These are phyloP conservation scores for Colletotrichum caudatum DNA, from an alignment of 2,329 filamentous ascomycete genomes.

Conservation along the genomic window DNA sequence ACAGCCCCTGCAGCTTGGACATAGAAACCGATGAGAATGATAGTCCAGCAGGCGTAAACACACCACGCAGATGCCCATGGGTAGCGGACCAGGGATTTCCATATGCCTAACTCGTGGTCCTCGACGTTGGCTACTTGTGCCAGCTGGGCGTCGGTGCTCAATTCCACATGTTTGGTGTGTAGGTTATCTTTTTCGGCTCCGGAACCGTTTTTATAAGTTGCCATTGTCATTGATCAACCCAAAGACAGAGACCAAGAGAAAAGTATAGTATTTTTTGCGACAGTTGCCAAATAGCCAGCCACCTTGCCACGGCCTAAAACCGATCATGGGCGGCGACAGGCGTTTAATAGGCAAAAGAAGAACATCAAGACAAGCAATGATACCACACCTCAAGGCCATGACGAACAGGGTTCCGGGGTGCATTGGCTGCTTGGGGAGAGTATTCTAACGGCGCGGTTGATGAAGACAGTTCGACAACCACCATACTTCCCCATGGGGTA, in stretches of 20 bases:
- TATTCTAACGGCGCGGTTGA: conserved; percentile 8
- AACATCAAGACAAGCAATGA: neutral
- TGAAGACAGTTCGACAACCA: neutral
- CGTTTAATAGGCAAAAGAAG: neutral
- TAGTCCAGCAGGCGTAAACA: conserved; percentile 54
- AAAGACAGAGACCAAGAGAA: neutral
- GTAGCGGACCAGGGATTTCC: conserved; percentile 44
- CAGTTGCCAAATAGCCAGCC: neutral
- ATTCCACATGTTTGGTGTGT: conserved; percentile 28
- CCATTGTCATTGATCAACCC: neutral
- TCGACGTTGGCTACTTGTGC: conserved; percentile 42
- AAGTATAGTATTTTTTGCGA: neutral
- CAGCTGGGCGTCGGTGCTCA: conserved; percentile 11
- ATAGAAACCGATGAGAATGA: conserved; percentile 56
- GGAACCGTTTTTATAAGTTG: conserved; percentile 9
- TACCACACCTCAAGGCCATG: neutral
- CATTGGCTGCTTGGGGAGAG: conserved; percentile 6
- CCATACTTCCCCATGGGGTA: conserved; percentile 25
- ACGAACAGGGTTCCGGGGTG: neutral
- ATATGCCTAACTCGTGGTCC: conserved; percentile 46
- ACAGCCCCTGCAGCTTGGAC: conserved; percentile 56
- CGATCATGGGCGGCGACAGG: neutral
- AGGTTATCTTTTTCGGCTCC: conserved; percentile 30
- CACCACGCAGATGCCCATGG: conserved; percentile 51
- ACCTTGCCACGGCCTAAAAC: too few species aligned